Evolutionary conservation across 1,284 basidiomycete genomes (phyloP), one percentile per base, ranked within the genome.

Genomic region (Cutaneotrichosporon spelunceum): DNA sequence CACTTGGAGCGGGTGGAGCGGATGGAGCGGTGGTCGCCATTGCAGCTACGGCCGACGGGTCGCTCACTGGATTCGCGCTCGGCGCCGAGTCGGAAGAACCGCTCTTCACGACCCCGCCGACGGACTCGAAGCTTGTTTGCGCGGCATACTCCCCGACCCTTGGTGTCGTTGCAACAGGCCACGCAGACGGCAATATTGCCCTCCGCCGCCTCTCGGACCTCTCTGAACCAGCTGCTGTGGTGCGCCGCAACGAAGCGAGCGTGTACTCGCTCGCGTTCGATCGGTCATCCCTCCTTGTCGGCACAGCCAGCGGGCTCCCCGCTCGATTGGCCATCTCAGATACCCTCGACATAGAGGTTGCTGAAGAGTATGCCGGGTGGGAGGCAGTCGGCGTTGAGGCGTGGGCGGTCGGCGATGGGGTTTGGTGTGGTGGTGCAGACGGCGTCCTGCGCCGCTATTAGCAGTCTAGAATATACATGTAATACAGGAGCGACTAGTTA

Each of bases 101-200:
- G 1, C 27, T 61, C 5, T 82, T 85, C 4, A 66, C 70, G 26
- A 64, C 66, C 60, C 71, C 65, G 14, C 61, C 52, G 8, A 50
- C 64, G 9, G 57, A 66, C n/a, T 75, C 80, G 2, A 74, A 84
- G 5, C 74, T 88, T 26, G 79, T 83, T 9, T 80, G 85, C n/a
- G 81, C 88, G 42, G 78, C 82, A 0, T 84, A 84, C 65, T 79
- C 79, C 0, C 66, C 80, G 0, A 57, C 70, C 0, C 73, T 78
- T 39, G 74, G 78, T 30, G 71, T 86, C 2, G 72, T 91, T 13
- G 87, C 84, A 0, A 86, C 86, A 2, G 89, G 88, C 0, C 84
- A 85, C n/a, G 73, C 79, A 0, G 78, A 78, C n/a, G 90, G 89
- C 1, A 69, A 86, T 4, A 81, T 88, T 0, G 78, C 81, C 7